These are phyloP conservation scores for Diddensiella santjacobensis DNA, from an alignment of 805 yeast species.

Conservation along the genomic window DNA sequence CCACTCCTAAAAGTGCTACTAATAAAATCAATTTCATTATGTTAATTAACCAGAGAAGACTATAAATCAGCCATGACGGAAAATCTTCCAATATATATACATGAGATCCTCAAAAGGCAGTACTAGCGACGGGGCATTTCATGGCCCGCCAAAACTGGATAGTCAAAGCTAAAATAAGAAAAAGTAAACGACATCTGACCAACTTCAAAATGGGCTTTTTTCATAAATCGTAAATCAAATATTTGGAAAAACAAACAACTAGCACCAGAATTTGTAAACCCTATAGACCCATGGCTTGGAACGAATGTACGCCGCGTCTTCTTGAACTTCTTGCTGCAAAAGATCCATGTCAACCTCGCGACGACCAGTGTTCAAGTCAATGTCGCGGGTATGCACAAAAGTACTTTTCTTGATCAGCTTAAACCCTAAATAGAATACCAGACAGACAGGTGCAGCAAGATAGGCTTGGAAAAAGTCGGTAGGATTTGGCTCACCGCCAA, in stretches of 20 bases:
- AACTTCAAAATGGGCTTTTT: too few species aligned
- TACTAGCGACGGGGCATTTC: too few species aligned
- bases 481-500: slow-evolving; percentile 42
- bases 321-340: slow-evolving; percentile 51
- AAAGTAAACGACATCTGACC: too few species aligned
- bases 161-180: too few species aligned
- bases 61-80: too few species aligned
- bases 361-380: slow-evolving; percentile 63
- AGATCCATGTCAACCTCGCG: slow-evolving; percentile 53
- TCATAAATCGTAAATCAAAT: not conserved
- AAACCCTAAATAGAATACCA: slow-evolving; percentile 46
- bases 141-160: too few species aligned
- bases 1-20: not conserved
- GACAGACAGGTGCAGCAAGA: slow-evolving; percentile 41
- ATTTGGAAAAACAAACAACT: not conserved
- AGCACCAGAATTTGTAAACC: slow-evolving; percentile 45
- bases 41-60: too few species aligned
- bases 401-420: slow-evolving; percentile 43
- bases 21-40: too few species aligned
- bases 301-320: slow-evolving; percentile 43
- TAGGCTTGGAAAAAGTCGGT: slow-evolving; percentile 46
- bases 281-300: slow-evolving; percentile 48
- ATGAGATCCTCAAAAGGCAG: too few species aligned
- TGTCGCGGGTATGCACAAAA: slow-evolving; percentile 45
- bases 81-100: too few species aligned